phyloP scores from a whole-genome alignment of 2,329 filamentous ascomycete genomes.

The Cladophialophora bantiana region DNA sequence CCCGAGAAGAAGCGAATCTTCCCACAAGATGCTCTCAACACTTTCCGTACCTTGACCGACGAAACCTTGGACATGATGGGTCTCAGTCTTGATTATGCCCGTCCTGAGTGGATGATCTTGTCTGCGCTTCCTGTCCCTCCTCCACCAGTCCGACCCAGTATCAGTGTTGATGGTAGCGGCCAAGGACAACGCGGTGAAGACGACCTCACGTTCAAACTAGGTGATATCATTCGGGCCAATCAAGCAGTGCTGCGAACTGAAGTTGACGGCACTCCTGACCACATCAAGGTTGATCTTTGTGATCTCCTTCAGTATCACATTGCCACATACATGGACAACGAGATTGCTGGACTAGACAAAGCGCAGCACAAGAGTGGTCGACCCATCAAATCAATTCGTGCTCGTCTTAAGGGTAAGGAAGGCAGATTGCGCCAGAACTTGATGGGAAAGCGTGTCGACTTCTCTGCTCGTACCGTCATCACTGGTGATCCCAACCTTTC shows the following conservation, averaged over 20 bases:
- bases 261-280: slow-evolving; percentile 86
- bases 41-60: slow-evolving; percentile 84
- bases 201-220: slow-evolving; percentile 98
- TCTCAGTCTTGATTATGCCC: slow-evolving; percentile 90
- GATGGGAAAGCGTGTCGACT: slow-evolving; percentile 99
- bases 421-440: slow-evolving; percentile 96
- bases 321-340: slow-evolving; percentile 99
- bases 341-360: slow-evolving; percentile 93
- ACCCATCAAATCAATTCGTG: slow-evolving; percentile 94
- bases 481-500: slow-evolving; percentile 97
- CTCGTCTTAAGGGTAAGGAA: slow-evolving; percentile 98
- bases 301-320: slow-evolving; percentile 95
- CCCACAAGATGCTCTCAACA: slow-evolving; percentile 81
- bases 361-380: slow-evolving; percentile 96
- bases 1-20: slow-evolving; percentile 84
- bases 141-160: slow-evolving; percentile 93
- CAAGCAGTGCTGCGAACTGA: slow-evolving; percentile 91
- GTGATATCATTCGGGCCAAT: slow-evolving; percentile 97
- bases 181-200: slow-evolving; percentile 95
- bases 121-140: slow-evolving; percentile 95
- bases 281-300: slow-evolving; percentile 91
- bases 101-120: slow-evolving; percentile 97
- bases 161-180: slow-evolving; percentile 93
- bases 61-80: slow-evolving; percentile 86
- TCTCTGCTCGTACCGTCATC: slow-evolving; percentile 99